Percentiles rank a stretch among this genome's conserved stretches.
Evolutionary conservation across 176 grass and related monocot genomes (phyloP).

Genomic region (bread wheat (Triticum aestivum)): IWGSC_CS_RefSeq_v2.1 NC_057803.1:666378634-666379133

Average conservation of each 20-base stretch:
- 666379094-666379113: conserved; percentile 48
- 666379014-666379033: conserved; percentile 67
- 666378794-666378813: conserved; percentile 13
- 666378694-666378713: conserved; percentile 27
- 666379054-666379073: conserved; percentile 79
- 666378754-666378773: background rate
- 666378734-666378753: conserved; percentile 28
- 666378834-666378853: conserved; percentile 9
- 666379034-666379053: conserved; percentile 61
- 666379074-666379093: conserved; percentile 68
- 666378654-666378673: conserved; percentile 55
- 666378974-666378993: conserved; percentile 47
- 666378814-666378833: background rate
- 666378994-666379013: conserved; percentile 49
- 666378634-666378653: conserved; percentile 51
- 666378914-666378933: conserved; percentile 48
- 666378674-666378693: conserved; percentile 41
- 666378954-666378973: conserved; percentile 46
- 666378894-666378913: conserved; percentile 40
- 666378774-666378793: conserved; percentile 16
- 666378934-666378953: conserved; percentile 45
- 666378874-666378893: conserved; percentile 34
- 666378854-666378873: conserved; percentile 8
- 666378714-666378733: conserved; percentile 15
- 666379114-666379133: conserved; percentile 52